phyloP scores from a whole-genome alignment of 495 filamentous ascomycete genomes.

The Penicillium pulvis region DNA sequence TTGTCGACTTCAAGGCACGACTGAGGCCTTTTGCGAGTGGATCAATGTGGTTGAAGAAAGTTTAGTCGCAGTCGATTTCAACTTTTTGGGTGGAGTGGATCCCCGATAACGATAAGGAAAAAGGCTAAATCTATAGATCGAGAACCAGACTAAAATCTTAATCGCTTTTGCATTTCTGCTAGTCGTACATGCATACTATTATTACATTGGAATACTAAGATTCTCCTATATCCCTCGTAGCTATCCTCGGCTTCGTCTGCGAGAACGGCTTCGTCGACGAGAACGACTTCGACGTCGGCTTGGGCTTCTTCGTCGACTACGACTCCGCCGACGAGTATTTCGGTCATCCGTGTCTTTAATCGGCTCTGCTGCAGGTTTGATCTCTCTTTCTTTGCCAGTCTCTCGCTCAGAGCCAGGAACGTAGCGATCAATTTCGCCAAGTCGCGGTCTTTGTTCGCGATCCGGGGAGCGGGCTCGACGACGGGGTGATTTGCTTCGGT shows the following conservation, averaged over 20 bases:
- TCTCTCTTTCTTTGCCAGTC: constrained; percentile 20
- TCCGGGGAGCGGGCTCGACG: constrained; percentile 45
- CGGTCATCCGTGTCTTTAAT: constrained; percentile 32
- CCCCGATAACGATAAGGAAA: constrained; percentile 20
- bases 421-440: constrained; percentile 56
- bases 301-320: constrained; percentile 11
- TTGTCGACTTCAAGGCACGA: not conserved
- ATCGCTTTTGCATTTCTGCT: constrained; percentile 4
- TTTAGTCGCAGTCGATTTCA: constrained; percentile 21
- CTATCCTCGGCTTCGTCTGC: constrained; percentile 18
- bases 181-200: constrained; percentile 20
- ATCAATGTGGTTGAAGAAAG: constrained; percentile 9
- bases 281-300: constrained; percentile 22
- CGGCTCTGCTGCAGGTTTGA: constrained; percentile 16
- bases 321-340: constrained; percentile 21
- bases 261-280: constrained; percentile 19
- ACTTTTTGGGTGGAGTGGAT: constrained; percentile 31
- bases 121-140: not conserved
- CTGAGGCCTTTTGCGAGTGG: not conserved
- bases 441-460: constrained; percentile 22
- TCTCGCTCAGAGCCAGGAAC: constrained; percentile 47
- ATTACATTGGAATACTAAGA: not conserved
- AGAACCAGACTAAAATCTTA: not conserved
- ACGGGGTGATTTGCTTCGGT: constrained; percentile 48
- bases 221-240: not conserved